Percentiles rank a stretch among this genome's conserved stretches.
Conservation (phyloP, 2,329 filamentous ascomycete genomes). For the Aureobasidium vineae region DNA sequence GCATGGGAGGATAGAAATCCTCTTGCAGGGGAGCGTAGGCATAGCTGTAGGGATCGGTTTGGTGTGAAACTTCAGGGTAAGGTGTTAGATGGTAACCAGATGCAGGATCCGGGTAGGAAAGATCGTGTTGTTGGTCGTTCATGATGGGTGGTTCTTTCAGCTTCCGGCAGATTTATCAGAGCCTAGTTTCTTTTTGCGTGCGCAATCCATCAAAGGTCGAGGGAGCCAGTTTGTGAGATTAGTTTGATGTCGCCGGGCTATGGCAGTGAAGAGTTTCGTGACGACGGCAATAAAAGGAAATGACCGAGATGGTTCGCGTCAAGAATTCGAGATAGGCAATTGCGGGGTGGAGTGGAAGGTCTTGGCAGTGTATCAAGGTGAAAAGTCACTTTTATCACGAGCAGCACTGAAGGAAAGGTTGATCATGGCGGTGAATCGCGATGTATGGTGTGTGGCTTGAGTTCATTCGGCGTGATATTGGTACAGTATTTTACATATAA, state of each 20-base stretch:
- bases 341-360: neutral
- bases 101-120: constrained; percentile 21
- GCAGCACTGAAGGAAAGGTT: neutral
- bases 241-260: neutral
- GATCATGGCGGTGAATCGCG: neutral
- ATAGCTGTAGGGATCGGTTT: constrained; percentile 14
- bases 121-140: constrained; percentile 20
- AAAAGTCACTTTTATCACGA: neutral
- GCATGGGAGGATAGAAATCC: constrained; percentile 22
- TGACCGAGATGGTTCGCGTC: constrained; percentile 16
- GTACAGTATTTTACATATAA: constrained; percentile 23
- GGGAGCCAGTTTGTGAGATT: neutral
- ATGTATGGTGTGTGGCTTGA: neutral
- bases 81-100: constrained; percentile 13
- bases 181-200: constrained; percentile 18
- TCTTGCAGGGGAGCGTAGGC: constrained; percentile 17
- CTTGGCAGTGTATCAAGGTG: constrained; percentile 17
- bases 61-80: constrained; percentile 14
- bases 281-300: neutral
- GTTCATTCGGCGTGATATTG: constrained; percentile 16
- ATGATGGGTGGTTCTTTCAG: constrained; percentile 13
- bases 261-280: neutral
- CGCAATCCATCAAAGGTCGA: constrained; percentile 18
- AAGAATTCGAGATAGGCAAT: constrained; percentile 5
- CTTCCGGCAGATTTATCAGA: constrained; percentile 23